Percentiles rank a stretch among this genome's conserved stretches.
Evolutionary conservation across 2,329 filamentous ascomycete species (phyloP).

Genomic region (Truncatella angustata): DNA sequence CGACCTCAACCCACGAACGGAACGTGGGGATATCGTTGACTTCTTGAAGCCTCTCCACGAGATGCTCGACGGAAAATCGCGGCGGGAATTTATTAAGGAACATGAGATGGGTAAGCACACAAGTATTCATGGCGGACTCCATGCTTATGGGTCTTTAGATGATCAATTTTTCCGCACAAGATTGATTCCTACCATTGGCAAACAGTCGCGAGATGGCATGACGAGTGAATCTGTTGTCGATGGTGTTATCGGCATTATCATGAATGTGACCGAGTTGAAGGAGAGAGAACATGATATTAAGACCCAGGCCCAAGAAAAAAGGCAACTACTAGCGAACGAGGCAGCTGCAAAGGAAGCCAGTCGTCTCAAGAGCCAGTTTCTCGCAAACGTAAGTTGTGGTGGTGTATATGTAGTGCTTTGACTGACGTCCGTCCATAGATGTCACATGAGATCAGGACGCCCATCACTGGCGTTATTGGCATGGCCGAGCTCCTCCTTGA

Average conservation of each 20-base stretch:
- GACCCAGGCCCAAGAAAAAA: constrained; percentile 66
- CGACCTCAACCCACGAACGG: constrained; percentile 40
- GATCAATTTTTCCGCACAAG: constrained; percentile 70
- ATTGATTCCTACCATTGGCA: constrained; percentile 63
- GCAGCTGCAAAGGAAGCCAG: constrained; percentile 78
- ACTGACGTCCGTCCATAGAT: constrained; percentile 41
- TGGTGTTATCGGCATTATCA: constrained; percentile 74
- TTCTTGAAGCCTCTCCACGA: constrained; percentile 60
- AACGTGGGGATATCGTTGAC: constrained; percentile 41
- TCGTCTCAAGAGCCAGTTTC: constrained; percentile 75
- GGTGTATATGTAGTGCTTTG: neutral
- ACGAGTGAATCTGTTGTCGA: constrained; percentile 54
- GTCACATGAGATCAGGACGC: constrained; percentile 77
- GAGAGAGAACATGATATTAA: constrained; percentile 61
- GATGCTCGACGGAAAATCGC: constrained; percentile 59
- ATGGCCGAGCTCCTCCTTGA: constrained; percentile 75
- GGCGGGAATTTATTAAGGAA: constrained; percentile 61
- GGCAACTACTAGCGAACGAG: constrained; percentile 69
- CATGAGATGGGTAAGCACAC: constrained; percentile 49
- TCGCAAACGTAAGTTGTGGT: constrained; percentile 55
- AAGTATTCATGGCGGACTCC: neutral
- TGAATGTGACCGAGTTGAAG: constrained; percentile 75
- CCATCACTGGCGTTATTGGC: constrained; percentile 77
- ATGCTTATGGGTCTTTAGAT: constrained; percentile 32
- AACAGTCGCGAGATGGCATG: constrained; percentile 51